Percentiles rank a stretch among this genome's conserved stretches.
Conservation (phyloP, 1,139 yeast genomes). For the Diutina ranongensis region DNA sequence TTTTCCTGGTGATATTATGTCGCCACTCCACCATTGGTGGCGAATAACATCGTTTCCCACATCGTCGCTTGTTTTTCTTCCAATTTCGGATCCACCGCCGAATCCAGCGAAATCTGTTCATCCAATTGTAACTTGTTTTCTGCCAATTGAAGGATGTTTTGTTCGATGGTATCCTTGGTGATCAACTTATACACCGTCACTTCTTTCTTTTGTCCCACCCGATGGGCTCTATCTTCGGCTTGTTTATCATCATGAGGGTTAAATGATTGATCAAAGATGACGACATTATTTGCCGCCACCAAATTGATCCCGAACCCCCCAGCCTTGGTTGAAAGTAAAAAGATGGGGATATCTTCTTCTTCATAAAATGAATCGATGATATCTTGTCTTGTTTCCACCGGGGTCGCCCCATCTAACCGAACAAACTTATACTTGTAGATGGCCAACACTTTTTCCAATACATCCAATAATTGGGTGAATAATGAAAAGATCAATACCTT, state of each 20-base stretch:
- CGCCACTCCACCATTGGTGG: conserved; percentile 7
- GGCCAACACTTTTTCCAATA: conserved; percentile 66
- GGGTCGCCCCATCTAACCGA: conserved; percentile 86
- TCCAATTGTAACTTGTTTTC: conserved; percentile 86
- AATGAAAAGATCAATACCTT: conserved; percentile 79
- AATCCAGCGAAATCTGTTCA: conserved; percentile 47
- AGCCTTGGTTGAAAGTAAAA: conserved; percentile 84
- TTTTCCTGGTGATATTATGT: too few species aligned
- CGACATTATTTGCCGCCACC: conserved; percentile 89
- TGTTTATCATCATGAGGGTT: conserved; percentile 98
- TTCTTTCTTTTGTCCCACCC: conserved; percentile 90
- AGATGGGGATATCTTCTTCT: conserved; percentile 73
- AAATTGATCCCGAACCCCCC: conserved; percentile 97
- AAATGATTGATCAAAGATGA: conserved; percentile 87
- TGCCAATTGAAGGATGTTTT: conserved; percentile 76
- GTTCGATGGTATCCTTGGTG: conserved; percentile 70
- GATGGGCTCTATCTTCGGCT: conserved; percentile 97
- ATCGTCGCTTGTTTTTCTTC: conserved; percentile 44
- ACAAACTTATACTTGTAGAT: conserved; percentile 59
- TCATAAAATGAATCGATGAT: conserved; percentile 82
- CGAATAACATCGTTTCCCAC: conserved; percentile 39
- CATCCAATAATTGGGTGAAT: conserved; percentile 85
- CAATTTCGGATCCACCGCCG: conserved; percentile 24
- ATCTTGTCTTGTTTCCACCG: conserved; percentile 88
- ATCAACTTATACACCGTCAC: conserved; percentile 76